Evolutionary conservation across 75 land plant species (phyloP), one percentile per base, ranked within the genome.

Genomic region (Selaginella tamariscina): DNA sequence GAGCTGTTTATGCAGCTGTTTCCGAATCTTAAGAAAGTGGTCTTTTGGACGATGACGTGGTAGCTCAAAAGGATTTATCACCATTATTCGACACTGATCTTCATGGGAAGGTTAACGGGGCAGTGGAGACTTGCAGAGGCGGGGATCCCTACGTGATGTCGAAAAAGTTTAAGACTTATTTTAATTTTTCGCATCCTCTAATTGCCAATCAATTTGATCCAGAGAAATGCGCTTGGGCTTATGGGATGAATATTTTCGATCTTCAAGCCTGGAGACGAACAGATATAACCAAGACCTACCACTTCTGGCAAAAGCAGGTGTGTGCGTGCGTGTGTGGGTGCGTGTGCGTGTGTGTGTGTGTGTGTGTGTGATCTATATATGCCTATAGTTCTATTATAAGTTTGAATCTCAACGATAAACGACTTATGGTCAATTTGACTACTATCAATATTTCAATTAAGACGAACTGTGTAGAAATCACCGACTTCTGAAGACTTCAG

Each of bases 171-270:
- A 81, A 68, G 64, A 92, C 74, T 30, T 92, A 92, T 70, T 89
- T 92, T 82, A 89, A 92, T 56, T 92, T 92, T 65, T 84, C 90
- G 54, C 88, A 92, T 74, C 97, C 97, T 29, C 76, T 84, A 28
- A 65, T 92, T 56, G 71, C 87, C 49, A 74, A 77, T 59, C 77
- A 72, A 70, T 78, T 92, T 74, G 77, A 92, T 33, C 87, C 94
- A 23, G 81, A 92, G 30, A 82, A 92, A 72, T 92, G 97, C 82
- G 94, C 97, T 9, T 92, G 97, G 97, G 97, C 97, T 24, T 92
- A 88, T 81, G 97, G 97, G 54, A 92, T 92, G 97, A 92, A 92
- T 44, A 79, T 92, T 29, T 88, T 92, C 80, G 95, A 92, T 76
- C 70, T 92, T 22, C 74, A 59, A 67, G 94, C 87, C 2, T 92